Evolutionary conservation across 2,329 filamentous ascomycete species (phyloP), one percentile per base, ranked within the genome.

Genomic region (Ceratocystis lukuohia): DNA sequence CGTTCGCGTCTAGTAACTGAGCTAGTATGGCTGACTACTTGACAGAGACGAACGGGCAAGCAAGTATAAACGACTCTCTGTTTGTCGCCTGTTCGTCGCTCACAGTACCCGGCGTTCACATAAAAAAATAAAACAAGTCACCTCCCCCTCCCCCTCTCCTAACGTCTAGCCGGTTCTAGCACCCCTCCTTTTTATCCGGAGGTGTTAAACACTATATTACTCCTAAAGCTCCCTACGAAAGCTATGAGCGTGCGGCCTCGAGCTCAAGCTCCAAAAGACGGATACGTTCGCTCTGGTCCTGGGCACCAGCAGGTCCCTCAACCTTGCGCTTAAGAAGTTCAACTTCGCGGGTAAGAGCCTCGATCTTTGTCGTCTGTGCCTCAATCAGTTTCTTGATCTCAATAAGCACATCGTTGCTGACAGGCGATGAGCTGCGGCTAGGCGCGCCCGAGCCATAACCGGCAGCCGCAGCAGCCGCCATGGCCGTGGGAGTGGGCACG

Each of bases 311-410:
- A 4, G 66, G 66, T 46, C 74, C 76, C n/a, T 82, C 83, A 68
- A 92, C 80, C 75, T 85, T 88, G 76, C 84, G 84, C 82, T 95
- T 96, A 71, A 96, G 80, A 17, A 83, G 82, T 73, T 94, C 90
- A 15, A 96, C 86, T 75, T 95, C 89, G 37, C 79, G 76, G 2
- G 88, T 83, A 61, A 96, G 77, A 33, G 80, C 79, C 62, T 80
- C 80, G 71, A 95, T 91, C 74, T 91, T 87, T 72, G 88, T 82
- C 62, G 83, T 88, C 76, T 96, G 88, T n/a, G 83, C 80, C 69
- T 80, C 84, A 73, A 96, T 89, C 70, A 91, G 84, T 78, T 84
- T 84, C 76, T 89, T 93, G 77, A 96, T 94, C 72, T 92, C 83
- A 46, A 83, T 79, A 56, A 96, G 81, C 5, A 87, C 85, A 37